Evolutionary conservation across 2,329 filamentous ascomycete species (phyloP).

Genomic region (Ceratocystis eucalypticola): DNA sequence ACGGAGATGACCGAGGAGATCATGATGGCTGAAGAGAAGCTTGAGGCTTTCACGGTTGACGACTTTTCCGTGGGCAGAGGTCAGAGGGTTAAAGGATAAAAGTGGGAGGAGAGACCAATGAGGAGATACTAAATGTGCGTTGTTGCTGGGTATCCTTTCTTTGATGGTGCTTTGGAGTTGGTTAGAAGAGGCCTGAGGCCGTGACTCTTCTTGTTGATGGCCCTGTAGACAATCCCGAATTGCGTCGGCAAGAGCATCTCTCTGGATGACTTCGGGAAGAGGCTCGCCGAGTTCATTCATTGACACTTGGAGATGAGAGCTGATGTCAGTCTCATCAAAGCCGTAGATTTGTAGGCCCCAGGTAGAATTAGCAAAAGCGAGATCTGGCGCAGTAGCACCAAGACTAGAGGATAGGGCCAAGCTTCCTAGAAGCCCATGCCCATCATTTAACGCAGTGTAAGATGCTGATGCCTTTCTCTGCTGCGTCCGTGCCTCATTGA

Average conservation of each 20-base stretch:
- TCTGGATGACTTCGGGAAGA: conserved; percentile 19
- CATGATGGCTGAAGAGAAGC: conserved; percentile 62
- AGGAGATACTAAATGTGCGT: conserved; percentile 28
- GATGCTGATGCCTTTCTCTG: background rate
- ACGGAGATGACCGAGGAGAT: conserved; percentile 56
- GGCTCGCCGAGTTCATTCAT: conserved; percentile 33
- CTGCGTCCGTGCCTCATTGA: conserved; percentile 11
- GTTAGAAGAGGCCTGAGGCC: background rate
- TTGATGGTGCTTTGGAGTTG: conserved; percentile 14
- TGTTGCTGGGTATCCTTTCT: conserved; percentile 19
- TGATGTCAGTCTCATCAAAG: conserved; percentile 33
- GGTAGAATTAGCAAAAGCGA: background rate
- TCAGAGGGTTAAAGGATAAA: conserved; percentile 62
- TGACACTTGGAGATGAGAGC: conserved; percentile 36
- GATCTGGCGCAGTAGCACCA: conserved; percentile 13
- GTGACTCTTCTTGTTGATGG: background rate
- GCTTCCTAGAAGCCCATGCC: background rate
- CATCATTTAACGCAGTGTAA: background rate
- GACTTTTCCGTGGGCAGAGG: conserved; percentile 59
- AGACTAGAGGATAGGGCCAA: background rate
- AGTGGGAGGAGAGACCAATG: conserved; percentile 50
- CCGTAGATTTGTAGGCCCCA: conserved; percentile 36
- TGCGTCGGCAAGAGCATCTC: conserved; percentile 21
- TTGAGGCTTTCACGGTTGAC: conserved; percentile 63
- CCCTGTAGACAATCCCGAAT: conserved; percentile 24